Percentiles rank a stretch among this genome's conserved stretches.
phyloP scores from a whole-genome alignment of 345 rosid species.

The Acer saccharum region DNA sequence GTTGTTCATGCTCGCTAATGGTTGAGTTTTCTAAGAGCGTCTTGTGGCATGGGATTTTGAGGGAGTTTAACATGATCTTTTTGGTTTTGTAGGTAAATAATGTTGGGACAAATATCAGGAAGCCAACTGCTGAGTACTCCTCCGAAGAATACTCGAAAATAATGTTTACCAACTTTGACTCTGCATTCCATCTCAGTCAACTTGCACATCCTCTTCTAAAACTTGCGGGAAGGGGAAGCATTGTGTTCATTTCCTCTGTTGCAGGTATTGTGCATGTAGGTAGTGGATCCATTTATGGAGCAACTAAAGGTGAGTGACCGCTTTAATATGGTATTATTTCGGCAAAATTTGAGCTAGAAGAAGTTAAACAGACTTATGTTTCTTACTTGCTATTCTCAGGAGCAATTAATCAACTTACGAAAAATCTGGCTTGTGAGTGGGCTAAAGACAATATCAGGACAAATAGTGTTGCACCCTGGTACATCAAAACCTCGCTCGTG shows the following conservation, averaged over 20 bases:
- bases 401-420: conserved; percentile 84
- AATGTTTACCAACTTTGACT: conserved; percentile 73
- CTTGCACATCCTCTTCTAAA: conserved; percentile 84
- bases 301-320: conserved; percentile 62
- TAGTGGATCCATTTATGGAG: conserved; percentile 71
- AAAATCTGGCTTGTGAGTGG: conserved; percentile 90
- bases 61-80: conserved; percentile 6
- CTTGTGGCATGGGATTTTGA: background rate
- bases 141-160: conserved; percentile 61
- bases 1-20: background rate
- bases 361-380: background rate
- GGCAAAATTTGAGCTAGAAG: background rate
- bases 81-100: conserved; percentile 65
- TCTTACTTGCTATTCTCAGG: conserved; percentile 35
- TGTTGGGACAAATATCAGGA: conserved; percentile 83
- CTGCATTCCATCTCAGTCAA: conserved; percentile 78
- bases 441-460: conserved; percentile 85
- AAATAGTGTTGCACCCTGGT: conserved; percentile 87
- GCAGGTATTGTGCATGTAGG: conserved; percentile 48
- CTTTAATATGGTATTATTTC: background rate
- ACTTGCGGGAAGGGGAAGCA: conserved; percentile 76
- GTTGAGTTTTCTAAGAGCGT: background rate
- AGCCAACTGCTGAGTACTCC: conserved; percentile 70
- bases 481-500: conserved; percentile 74
- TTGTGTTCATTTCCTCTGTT: conserved; percentile 89